phyloP scores from a whole-genome alignment of 2,329 filamentous ascomycete genomes.

The Alternaria hordeiaustralica region DNA sequence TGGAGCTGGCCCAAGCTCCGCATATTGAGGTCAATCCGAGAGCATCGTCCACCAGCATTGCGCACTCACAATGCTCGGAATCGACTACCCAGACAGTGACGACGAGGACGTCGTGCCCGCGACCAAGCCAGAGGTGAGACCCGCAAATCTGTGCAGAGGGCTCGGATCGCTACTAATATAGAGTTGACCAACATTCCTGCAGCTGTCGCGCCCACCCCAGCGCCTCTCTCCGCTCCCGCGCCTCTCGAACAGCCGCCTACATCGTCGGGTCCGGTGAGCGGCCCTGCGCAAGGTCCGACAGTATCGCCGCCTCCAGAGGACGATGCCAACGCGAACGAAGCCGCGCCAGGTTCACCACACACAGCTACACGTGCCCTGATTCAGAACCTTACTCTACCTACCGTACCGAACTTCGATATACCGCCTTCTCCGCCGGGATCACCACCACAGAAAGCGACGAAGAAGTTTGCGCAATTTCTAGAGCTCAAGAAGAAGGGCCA shows the following conservation, averaged over 20 bases:
- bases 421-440: constrained; percentile 72
- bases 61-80: constrained; percentile 48
- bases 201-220: constrained; percentile 20
- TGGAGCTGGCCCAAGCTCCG: constrained; percentile 37
- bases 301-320: constrained; percentile 28
- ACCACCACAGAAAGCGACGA: constrained; percentile 56
- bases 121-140: constrained; percentile 49
- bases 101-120: constrained; percentile 51
- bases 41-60: constrained; percentile 6
- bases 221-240: constrained; percentile 11
- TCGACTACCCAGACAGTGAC: constrained; percentile 55
- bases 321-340: constrained; percentile 19
- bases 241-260: constrained; percentile 11
- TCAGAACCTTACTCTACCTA: constrained; percentile 75
- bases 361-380: constrained; percentile 68
- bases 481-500: constrained; percentile 76
- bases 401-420: constrained; percentile 74
- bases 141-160: constrained; percentile 29
- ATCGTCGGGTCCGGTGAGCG: constrained; percentile 24
- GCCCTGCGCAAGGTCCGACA: constrained; percentile 38
- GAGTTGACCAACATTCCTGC: constrained; percentile 35
- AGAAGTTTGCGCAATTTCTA: constrained; percentile 77
- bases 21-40: constrained; percentile 8
- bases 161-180: constrained; percentile 58
- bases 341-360: constrained; percentile 66